Evolutionary conservation across 495 filamentous ascomycete genomes (phyloP).

Genomic region (Cairneyella variabilis): DNA sequence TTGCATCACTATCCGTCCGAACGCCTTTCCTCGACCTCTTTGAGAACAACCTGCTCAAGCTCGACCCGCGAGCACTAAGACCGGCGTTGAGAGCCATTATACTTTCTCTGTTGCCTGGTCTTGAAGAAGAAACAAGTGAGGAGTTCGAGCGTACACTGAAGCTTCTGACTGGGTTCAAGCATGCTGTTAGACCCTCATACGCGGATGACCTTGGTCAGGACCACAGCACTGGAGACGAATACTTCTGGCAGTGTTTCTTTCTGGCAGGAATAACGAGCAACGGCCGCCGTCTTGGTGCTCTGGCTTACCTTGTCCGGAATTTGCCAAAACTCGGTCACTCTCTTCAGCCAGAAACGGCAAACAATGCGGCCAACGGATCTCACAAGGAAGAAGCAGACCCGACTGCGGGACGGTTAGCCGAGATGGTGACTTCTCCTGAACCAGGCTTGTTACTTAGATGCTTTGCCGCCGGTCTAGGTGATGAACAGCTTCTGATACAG

Average conservation of each 20-base stretch:
- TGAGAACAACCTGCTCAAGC: slow-evolving; percentile 70
- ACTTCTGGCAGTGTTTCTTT: slow-evolving; percentile 99
- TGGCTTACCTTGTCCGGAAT: slow-evolving; percentile 77
- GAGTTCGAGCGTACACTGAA: slow-evolving; percentile 88
- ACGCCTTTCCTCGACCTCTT: slow-evolving; percentile 78
- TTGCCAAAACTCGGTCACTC: slow-evolving; percentile 66
- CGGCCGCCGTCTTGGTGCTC: slow-evolving; percentile 74
- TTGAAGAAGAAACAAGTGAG: slow-evolving; percentile 95
- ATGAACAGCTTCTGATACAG: slow-evolving; percentile 88
- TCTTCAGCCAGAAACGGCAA: slow-evolving; percentile 1
- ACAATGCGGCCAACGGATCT: slow-evolving; percentile 2
- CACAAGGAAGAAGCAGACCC: slow-evolving; percentile 23
- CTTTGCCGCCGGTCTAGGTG: slow-evolving; percentile 83
- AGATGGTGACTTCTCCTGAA: slow-evolving; percentile 84
- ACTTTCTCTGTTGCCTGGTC: slow-evolving; percentile 77
- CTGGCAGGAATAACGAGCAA: slow-evolving; percentile 86
- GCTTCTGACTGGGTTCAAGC: slow-evolving; percentile 73
- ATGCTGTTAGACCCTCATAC: slow-evolving; percentile 49
- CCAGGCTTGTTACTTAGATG: slow-evolving; percentile 86
- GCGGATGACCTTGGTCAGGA: slow-evolving; percentile 39
- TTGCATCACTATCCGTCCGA: slow-evolving; percentile 85
- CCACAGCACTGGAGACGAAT: slow-evolving; percentile 67
- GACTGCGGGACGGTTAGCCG: slow-evolving; percentile 44
- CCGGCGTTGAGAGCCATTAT: slow-evolving; percentile 88
- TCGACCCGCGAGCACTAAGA: slow-evolving; percentile 66